A percentile compares a stretch with the other conserved stretches of the same genome.
Evolutionary conservation across 2,329 filamentous ascomycete species (phyloP).

Genomic region (Allantophomopsis lycopodina): DNA sequence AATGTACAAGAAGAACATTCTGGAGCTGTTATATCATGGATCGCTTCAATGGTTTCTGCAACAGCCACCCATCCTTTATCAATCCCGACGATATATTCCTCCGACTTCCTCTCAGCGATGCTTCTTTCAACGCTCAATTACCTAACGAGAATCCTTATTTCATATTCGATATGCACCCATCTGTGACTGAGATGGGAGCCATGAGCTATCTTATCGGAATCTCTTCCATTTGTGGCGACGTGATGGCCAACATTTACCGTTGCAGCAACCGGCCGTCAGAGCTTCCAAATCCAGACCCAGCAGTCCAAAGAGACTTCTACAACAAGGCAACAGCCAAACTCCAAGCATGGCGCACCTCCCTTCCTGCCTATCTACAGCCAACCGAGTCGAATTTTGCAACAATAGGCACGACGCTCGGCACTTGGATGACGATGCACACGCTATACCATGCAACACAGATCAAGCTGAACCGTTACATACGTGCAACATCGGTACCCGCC

Average conservation of each 20-base stretch:
- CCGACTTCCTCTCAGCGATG: conserved; percentile 47
- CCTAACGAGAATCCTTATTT: conserved; percentile 46
- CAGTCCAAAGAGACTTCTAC: conserved; percentile 29
- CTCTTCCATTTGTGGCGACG: conserved; percentile 50
- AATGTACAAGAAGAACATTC: conserved; percentile 57
- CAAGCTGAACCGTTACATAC: conserved; percentile 49
- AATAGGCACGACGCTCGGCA: conserved; percentile 36
- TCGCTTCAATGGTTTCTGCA: conserved; percentile 46
- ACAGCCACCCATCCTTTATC: conserved; percentile 37
- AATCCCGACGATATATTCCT: conserved; percentile 53
- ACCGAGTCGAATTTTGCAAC: conserved; percentile 41
- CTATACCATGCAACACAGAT: conserved; percentile 52
- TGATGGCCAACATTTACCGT: conserved; percentile 44
- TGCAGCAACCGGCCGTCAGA: conserved; percentile 25
- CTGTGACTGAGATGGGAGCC: conserved; percentile 24
- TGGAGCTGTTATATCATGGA: conserved; percentile 62
- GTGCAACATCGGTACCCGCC: conserved; percentile 24
- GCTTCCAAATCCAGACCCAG: conserved; percentile 3
- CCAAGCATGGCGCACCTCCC: conserved; percentile 39
- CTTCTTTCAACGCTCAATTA: conserved; percentile 45
- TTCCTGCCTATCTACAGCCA: conserved; percentile 41
- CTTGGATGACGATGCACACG: conserved; percentile 50
- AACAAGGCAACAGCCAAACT: conserved; percentile 33
- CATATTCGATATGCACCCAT: conserved; percentile 29
- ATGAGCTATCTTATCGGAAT: conserved; percentile 51